Base-by-base conservation (phyloP, 345 rosid genomes). In the Populus davidiana region DNA sequence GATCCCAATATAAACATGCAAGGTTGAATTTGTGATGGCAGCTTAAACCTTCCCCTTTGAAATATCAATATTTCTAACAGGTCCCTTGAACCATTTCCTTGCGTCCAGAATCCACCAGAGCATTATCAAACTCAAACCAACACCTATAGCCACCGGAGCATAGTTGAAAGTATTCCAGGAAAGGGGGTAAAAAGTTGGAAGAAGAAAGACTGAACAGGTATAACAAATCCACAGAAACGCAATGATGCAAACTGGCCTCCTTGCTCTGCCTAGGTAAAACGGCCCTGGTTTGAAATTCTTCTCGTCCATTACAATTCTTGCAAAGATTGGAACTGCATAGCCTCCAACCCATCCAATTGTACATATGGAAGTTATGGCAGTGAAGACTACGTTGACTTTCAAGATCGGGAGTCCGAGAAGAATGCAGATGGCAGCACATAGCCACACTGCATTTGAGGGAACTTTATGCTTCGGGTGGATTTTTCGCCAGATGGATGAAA, bases 291-390 rank as follows among this genome's bases (percentile, higher is more conserved):
- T 85, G 70, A 90, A 88, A 75, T 86, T 80, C 81, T 84, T 79
- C 86, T 90, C 94, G 10, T 64, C 36, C 91, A 88, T 90, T 12
- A 86, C 89, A 89, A 87, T 84, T 81, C 92, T 81, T 4, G 90
- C 91, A 16, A 87, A 90, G 71, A 88, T 87, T 8, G 90, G 90
- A 44, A 88, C 90, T 8, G 87, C 91, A 17, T 88, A 88, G 14
- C 92, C 89, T 1, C 92, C 92, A 4, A 87, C 92, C 94, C 94
- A 88, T 20, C 94, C 91, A 16, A 90, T 90, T 13, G 91, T 90
- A 70, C 89, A 83, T 71, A 85, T 83, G 25, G 94, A 90, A 62
- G 89, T 86, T 69, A 90, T 87, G 79, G 89, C 90, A 13, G 87
- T 89, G 87, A 87, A 90, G 39, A 87, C 88, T 52, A 86, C 90